Evolutionary conservation across 768 basidiomycete genomes (phyloP).

Genomic region (Sutorius australiensis): DNA sequence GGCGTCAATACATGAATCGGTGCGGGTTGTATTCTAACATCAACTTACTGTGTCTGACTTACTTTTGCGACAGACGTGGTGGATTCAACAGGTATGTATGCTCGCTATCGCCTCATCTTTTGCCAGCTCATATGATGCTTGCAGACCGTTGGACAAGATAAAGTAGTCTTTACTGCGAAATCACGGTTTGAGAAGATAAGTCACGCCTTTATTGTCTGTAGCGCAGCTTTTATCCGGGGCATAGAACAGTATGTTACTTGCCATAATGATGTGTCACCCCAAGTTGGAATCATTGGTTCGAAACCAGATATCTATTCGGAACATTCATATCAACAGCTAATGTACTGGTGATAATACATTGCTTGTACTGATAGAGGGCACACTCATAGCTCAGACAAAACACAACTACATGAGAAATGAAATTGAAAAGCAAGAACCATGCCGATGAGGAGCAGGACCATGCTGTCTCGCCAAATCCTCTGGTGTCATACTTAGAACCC

Average conservation of each 20-base stretch:
- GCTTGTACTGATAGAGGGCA: slow-evolving; percentile 15
- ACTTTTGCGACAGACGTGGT: slow-evolving; percentile 53
- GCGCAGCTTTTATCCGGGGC: slow-evolving; percentile 9
- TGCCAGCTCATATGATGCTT: slow-evolving; percentile 17
- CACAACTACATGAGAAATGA: slow-evolving; percentile 18
- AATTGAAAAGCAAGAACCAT: slow-evolving; percentile 8
- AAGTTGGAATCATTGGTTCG: slow-evolving; percentile 3
- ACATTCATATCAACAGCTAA: slow-evolving; percentile 25
- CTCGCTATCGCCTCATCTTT: neutral
- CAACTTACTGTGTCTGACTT: slow-evolving; percentile 10
- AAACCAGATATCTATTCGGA: slow-evolving; percentile 22
- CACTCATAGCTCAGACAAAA: slow-evolving; percentile 16
- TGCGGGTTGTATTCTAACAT: slow-evolving; percentile 27
- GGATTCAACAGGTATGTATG: slow-evolving; percentile 72
- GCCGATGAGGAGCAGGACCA: slow-evolving; percentile 6
- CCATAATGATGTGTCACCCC: neutral
- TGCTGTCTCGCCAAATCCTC: slow-evolving; percentile 1
- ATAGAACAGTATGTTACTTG: neutral
- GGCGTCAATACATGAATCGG: slow-evolving; percentile 99
- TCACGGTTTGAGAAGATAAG: slow-evolving; percentile 13
- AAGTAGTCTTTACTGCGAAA: slow-evolving; percentile 45
- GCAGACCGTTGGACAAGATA: slow-evolving; percentile 91
- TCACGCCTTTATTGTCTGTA: slow-evolving; percentile 6
- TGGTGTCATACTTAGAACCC: slow-evolving; percentile 58
- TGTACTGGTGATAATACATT: slow-evolving; percentile 26